phyloP scores from a whole-genome alignment of 1,284 basidiomycete genomes.

The Laetiporus sulphureus region DNA sequence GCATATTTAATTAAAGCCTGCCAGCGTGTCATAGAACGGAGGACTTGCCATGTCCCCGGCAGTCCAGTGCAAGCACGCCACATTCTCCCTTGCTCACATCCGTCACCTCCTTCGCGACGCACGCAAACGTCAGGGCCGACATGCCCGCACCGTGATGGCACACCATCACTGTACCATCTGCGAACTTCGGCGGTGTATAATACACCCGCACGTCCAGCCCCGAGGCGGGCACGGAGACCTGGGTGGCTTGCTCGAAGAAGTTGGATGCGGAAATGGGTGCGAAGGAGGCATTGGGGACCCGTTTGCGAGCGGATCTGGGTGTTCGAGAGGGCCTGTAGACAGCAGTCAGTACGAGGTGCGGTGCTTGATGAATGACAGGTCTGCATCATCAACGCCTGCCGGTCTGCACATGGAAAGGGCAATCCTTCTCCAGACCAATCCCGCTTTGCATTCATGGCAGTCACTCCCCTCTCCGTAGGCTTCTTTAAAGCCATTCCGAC shows the following conservation, averaged over 20 bases:
- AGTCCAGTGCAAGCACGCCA: slow-evolving; percentile 83
- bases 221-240: slow-evolving; percentile 58
- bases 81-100: slow-evolving; percentile 62
- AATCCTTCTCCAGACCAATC: no score
- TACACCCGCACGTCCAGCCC: slow-evolving; percentile 71
- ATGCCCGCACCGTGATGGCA: slow-evolving; percentile 96
- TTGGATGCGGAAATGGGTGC: slow-evolving; percentile 68
- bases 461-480: no score
- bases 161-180: slow-evolving; percentile 62
- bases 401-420: no score
- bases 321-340: slow-evolving; percentile 11
- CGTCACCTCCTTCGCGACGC: slow-evolving; percentile 74
- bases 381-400: background rate
- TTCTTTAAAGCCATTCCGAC: no score
- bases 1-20: background rate
- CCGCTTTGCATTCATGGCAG: no score
- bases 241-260: slow-evolving; percentile 73
- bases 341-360: background rate
- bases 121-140: slow-evolving; percentile 84
- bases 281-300: slow-evolving; percentile 48
- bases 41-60: slow-evolving; percentile 86
- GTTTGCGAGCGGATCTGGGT: slow-evolving; percentile 19
- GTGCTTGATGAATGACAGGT: no score
- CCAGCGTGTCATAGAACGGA: slow-evolving; percentile 20
- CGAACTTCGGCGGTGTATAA: slow-evolving; percentile 55